Percentiles rank a stretch among this genome's conserved stretches.
Evolutionary conservation across 2,329 filamentous ascomycete species (phyloP).

Genomic region (Bipolaris victoriae): DNA sequence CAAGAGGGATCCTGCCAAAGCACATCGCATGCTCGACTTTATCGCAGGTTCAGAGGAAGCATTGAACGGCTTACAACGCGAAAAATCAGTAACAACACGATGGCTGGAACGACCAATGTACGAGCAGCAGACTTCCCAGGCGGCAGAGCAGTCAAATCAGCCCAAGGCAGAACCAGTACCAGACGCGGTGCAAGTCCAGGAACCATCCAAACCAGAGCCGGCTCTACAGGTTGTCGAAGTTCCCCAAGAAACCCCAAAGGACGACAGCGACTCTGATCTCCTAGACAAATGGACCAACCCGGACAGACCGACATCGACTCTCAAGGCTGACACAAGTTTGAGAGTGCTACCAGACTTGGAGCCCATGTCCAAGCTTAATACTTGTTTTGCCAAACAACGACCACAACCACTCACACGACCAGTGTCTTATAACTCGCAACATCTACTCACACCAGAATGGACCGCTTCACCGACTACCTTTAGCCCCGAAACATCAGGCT

Average conservation of each 20-base stretch:
- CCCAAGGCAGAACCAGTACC: background rate
- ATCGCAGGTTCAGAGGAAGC: slow-evolving; percentile 33
- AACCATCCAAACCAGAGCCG: slow-evolving; percentile 8
- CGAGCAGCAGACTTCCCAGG: slow-evolving; percentile 25
- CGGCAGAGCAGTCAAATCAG: slow-evolving; percentile 19
- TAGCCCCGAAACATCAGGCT: slow-evolving; percentile 22
- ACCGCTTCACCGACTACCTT: slow-evolving; percentile 27
- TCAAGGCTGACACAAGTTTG: slow-evolving; percentile 23
- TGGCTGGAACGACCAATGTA: slow-evolving; percentile 38
- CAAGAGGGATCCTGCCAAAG: slow-evolving; percentile 35
- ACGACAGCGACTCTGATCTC: slow-evolving; percentile 18
- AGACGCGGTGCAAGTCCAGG: background rate
- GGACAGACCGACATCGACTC: slow-evolving; percentile 24
- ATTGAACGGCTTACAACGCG: slow-evolving; percentile 23
- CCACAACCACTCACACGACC: slow-evolving; percentile 26
- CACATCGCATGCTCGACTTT: slow-evolving; percentile 34
- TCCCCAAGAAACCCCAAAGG: background rate
- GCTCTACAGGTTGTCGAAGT: background rate
- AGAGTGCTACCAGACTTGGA: slow-evolving; percentile 19
- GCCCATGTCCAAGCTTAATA: slow-evolving; percentile 17
- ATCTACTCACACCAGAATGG: slow-evolving; percentile 32
- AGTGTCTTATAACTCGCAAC: slow-evolving; percentile 28
- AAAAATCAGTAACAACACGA: slow-evolving; percentile 36
- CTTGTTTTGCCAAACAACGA: slow-evolving; percentile 25
- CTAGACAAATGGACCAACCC: slow-evolving; percentile 28